These are phyloP conservation scores for Puccinia coronata DNA, from an alignment of 1,284 basidiomycete species.

Conservation along the genomic window DNA sequence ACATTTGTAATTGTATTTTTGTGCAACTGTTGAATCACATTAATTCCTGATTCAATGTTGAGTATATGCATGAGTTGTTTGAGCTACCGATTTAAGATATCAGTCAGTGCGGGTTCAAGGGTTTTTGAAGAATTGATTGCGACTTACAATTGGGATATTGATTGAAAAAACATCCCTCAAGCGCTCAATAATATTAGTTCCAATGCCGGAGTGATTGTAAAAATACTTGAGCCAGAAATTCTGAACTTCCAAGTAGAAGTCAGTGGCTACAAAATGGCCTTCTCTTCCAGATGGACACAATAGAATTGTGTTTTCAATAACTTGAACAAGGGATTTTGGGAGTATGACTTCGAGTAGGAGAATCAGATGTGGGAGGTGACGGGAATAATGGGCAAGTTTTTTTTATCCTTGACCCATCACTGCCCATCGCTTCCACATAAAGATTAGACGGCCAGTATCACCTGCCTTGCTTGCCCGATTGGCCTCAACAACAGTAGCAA, in stretches of 20 bases:
- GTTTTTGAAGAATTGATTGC: not conserved
- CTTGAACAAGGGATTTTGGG: not conserved
- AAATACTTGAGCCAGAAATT: constrained; percentile 34
- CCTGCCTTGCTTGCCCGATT: constrained; percentile 20
- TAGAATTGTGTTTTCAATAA: constrained; percentile 14
- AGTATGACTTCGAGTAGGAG: constrained; percentile 14
- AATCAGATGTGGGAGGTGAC: constrained; percentile 17
- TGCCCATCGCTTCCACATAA: constrained; percentile 15
- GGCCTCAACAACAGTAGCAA: constrained; percentile 19
- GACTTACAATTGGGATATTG: constrained; percentile 1
- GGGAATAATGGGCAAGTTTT: constrained; percentile 21
- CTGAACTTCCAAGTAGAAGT: constrained; percentile 24
- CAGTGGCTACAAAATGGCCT: constrained; percentile 21
- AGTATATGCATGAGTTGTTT: not conserved
- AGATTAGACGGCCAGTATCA: not conserved
- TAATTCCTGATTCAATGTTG: not conserved
- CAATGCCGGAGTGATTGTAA: constrained; percentile 28
- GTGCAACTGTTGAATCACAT: not conserved
- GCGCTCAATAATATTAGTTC: not conserved
- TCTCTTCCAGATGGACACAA: not conserved
- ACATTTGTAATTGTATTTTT: not conserved
- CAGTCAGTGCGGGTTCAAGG: too few species aligned
- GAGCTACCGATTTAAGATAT: too few species aligned
- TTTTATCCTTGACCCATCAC: constrained; percentile 28
- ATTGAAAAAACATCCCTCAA: not conserved